phyloP scores from a whole-genome alignment of 768 basidiomycete genomes.

The Termitomyces sp. region DNA sequence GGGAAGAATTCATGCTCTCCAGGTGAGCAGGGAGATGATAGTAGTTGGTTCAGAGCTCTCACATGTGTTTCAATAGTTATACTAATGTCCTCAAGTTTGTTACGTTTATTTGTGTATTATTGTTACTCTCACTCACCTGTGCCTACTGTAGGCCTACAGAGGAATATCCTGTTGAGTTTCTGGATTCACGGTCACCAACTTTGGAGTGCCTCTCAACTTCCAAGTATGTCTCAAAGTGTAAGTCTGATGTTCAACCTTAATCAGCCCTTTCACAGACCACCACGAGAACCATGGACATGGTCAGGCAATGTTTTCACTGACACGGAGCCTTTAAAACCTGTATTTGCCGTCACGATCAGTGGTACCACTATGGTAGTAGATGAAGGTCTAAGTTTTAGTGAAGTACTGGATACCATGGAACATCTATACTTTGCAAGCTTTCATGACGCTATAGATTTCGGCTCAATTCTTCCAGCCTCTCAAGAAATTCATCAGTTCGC shows the following conservation, averaged over 20 bases:
- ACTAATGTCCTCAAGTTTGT: conserved; percentile 23
- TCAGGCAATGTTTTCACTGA: conserved; percentile 49
- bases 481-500: conserved; percentile 51
- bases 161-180: conserved; percentile 18
- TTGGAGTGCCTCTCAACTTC: conserved; percentile 1
- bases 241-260: not conserved
- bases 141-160: conserved; percentile 16
- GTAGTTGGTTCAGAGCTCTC: not conserved
- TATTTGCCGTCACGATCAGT: conserved; percentile 48
- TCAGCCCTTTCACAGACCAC: conserved; percentile 21
- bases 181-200: conserved; percentile 17
- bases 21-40: not conserved
- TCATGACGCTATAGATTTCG: conserved; percentile 44
- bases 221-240: conserved; percentile 8
- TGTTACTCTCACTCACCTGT: not conserved
- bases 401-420: conserved; percentile 37
- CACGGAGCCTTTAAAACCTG: conserved; percentile 31
- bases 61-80: not conserved
- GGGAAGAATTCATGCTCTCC: not conserved
- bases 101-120: conserved; percentile 15
- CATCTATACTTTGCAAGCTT: conserved; percentile 43
- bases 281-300: conserved; percentile 64
- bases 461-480: conserved; percentile 45
- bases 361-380: conserved; percentile 38
- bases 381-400: conserved; percentile 44